Percentiles rank a stretch among this genome's conserved stretches.
These are phyloP conservation scores for Comarum palustre DNA, from an alignment of 306 rosid genomes.

Conservation along the genomic window DNA sequence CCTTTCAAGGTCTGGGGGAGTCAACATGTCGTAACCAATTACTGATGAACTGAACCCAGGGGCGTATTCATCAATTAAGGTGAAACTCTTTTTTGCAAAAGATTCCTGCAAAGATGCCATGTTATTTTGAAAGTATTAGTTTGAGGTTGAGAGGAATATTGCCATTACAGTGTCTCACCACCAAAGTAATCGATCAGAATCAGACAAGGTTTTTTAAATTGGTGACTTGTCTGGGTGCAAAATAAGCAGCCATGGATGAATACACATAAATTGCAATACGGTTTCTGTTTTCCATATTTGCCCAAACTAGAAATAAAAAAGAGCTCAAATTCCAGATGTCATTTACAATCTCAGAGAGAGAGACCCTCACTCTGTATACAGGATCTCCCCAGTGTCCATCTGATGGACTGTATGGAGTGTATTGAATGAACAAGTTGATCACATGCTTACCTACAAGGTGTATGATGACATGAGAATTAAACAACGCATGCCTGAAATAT, in stretches of 20 bases:
- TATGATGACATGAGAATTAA: too few species aligned
- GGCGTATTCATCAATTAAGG: constrained; percentile 80
- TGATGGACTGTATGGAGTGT: constrained; percentile 75
- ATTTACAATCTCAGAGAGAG: neutral
- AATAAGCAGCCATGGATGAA: neutral
- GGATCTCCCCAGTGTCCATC: constrained; percentile 85
- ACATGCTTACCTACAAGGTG: constrained; percentile 74
- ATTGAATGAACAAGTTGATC: constrained; percentile 80
- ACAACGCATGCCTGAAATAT: too few species aligned
- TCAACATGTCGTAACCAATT: constrained; percentile 81
- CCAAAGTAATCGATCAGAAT: neutral
- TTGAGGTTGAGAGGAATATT: neutral
- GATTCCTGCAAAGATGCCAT: constrained; percentile 48
- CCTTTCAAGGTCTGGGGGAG: constrained; percentile 96
- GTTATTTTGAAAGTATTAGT: neutral
- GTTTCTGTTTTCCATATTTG: neutral
- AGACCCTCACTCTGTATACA: constrained; percentile 58
- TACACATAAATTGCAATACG: neutral
- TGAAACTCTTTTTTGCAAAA: constrained; percentile 67
- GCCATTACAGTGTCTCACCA: neutral
- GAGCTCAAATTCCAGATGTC: neutral
- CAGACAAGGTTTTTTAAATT: neutral
- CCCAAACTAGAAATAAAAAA: neutral
- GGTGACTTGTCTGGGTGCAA: neutral
- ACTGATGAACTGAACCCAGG: constrained; percentile 81